Base-by-base conservation (phyloP, 2,329 filamentous ascomycete genomes). In the Metarhizium humberi region DNA sequence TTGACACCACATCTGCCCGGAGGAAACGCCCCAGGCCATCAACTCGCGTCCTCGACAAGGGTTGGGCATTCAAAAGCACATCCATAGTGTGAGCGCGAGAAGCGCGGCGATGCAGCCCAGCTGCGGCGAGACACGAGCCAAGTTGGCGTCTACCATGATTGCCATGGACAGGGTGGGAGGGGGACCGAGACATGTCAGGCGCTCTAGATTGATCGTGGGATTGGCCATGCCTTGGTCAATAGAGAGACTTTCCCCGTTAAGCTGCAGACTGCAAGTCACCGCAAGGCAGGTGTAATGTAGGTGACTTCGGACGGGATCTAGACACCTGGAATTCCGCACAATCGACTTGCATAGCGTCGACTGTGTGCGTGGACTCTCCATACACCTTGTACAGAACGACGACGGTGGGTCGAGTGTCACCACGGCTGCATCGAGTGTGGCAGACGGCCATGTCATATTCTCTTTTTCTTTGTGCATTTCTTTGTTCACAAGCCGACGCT, bases 251-350 rank as follows among this genome's bases (percentile, higher is more conserved):
- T 38, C 40, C 38, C 29, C 25, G 50, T 34, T 46, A 50, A 47
- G 51, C 20, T 53, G 51, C 55, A 53, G 30, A 53, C 55, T 56
- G 55, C 51, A 53, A 38, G 51, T 51, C 51, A 56, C 55, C 20
- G 55, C 32, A 25, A 25, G 25, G 25, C 25, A 25, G 25, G 25
- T 4, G 25, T 25, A 25, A 25, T 25, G 25, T 51, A 40, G 10
- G 18, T 46, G 20, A 14, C 32, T 25, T 40, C 20, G 43, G n/a
- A 16, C 51, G 4, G 20, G 5, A 46, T 49, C 43, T 46, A 3
- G 43, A 13, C 34, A 36, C 13, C 34, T 8, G 34, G 34, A 36
- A 4, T 8, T 36, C 34, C 34, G 34, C 34, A 36, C 20, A 8
- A 46, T 25, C n/a, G 25, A 20, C n/a, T 43, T 43, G 40, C 40